Conservation (phyloP, 1,284 basidiomycete species). For the Ceratobasidium sp. region DNA sequence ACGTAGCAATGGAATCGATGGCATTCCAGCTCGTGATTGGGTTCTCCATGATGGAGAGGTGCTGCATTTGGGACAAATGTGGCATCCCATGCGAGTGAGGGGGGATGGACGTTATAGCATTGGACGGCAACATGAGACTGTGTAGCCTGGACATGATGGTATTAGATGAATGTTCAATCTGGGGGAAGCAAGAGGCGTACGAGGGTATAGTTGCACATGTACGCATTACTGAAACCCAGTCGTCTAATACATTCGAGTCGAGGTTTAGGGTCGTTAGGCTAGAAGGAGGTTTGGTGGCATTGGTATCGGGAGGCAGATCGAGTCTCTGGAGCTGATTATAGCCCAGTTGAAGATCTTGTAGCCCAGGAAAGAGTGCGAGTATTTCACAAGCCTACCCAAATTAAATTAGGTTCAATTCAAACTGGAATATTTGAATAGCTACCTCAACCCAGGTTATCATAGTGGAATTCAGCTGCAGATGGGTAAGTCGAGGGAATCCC, state of each 20-base stretch:
- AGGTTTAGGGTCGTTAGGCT: conserved; percentile 74
- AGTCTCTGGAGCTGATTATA: conserved; percentile 71
- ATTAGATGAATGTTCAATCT: conserved; percentile 26
- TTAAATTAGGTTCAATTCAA: background rate
- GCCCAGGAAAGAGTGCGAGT: conserved; percentile 68
- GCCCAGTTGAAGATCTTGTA: conserved; percentile 78
- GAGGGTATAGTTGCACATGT: conserved; percentile 62
- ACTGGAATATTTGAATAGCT: conserved; percentile 42
- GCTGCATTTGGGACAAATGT: conserved; percentile 58
- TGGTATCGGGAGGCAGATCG: conserved; percentile 47
- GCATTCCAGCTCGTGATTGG: conserved; percentile 69
- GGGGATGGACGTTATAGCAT: conserved; percentile 66
- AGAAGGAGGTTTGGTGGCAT: conserved; percentile 44
- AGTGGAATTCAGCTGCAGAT: conserved; percentile 82
- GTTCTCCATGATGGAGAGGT: conserved; percentile 76
- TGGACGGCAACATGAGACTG: conserved; percentile 76
- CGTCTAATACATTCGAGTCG: conserved; percentile 72
- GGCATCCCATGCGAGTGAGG: conserved; percentile 52
- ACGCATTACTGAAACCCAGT: conserved; percentile 67
- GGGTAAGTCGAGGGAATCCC: conserved; percentile 54
- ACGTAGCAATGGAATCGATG: conserved; percentile 74
- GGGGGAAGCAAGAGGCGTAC: conserved; percentile 58
- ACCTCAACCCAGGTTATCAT: conserved; percentile 77
- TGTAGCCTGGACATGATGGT: conserved; percentile 60
- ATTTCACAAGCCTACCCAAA: conserved; percentile 53